Conservation (phyloP, 139 green algal species). For the Picochlorum sp. region DNA sequence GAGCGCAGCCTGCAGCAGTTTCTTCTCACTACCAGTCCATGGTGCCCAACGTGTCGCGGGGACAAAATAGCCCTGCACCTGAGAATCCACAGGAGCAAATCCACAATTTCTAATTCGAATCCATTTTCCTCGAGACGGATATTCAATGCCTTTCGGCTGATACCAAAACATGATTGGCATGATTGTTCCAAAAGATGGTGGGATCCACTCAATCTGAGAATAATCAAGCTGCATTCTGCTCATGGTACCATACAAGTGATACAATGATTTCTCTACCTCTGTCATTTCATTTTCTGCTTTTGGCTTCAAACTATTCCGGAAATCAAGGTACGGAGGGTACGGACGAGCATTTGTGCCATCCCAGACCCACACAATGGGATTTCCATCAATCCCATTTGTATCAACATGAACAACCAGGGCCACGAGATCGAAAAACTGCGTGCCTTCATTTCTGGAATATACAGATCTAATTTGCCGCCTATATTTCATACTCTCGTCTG, state of each 20-base stretch:
- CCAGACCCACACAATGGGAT: constrained; percentile 28
- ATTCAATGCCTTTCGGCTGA: background rate
- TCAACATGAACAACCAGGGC: constrained; percentile 14
- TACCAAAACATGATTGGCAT: constrained; percentile 27
- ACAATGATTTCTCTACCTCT: background rate
- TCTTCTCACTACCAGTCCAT: constrained; percentile 13
- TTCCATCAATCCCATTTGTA: background rate
- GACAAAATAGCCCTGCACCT: constrained; percentile 27
- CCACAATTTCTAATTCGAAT: constrained; percentile 38
- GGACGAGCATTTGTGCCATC: constrained; percentile 33
- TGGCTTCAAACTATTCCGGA: background rate
- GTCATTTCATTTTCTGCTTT: background rate
- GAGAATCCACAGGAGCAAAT: constrained; percentile 20
- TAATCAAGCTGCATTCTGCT: background rate
- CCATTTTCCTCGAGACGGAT: constrained; percentile 17
- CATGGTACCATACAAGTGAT: background rate
- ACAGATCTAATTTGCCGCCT: constrained; percentile 21
- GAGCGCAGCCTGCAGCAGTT: background rate
- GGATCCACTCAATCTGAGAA: background rate
- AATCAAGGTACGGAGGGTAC: constrained; percentile 10
- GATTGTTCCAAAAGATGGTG: constrained; percentile 27
- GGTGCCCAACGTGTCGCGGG: constrained; percentile 17
- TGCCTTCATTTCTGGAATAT: constrained; percentile 3
- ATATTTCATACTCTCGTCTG: constrained; percentile 15
- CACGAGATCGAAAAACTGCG: constrained; percentile 24